Evolutionary conservation across 2,329 filamentous ascomycete species (phyloP).

Genomic region (Davidsoniella eucalypti): DNA sequence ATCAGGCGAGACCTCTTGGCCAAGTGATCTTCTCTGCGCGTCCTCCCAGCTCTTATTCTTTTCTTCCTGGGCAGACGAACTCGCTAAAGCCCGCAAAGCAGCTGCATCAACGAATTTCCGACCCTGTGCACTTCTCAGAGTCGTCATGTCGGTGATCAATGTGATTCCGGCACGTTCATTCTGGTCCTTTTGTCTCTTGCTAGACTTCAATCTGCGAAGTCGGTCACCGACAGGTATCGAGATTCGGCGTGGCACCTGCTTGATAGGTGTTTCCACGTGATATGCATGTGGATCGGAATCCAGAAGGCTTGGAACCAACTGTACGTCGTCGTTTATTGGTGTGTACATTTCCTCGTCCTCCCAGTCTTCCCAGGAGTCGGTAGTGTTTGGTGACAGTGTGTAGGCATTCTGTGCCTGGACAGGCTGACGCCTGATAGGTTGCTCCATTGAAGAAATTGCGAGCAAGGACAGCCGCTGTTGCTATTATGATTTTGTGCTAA

Average conservation of each 20-base stretch:
- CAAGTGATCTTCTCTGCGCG: slow-evolving; percentile 3
- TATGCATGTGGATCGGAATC: background rate
- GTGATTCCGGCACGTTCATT: slow-evolving; percentile 48
- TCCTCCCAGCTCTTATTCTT: slow-evolving; percentile 30
- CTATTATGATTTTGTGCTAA: no score
- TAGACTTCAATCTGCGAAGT: slow-evolving; percentile 36
- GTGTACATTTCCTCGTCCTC: slow-evolving; percentile 25
- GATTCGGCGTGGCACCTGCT: slow-evolving; percentile 5
- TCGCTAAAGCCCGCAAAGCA: slow-evolving; percentile 42
- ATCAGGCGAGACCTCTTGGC: no score
- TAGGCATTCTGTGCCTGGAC: background rate
- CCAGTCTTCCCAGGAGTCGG: slow-evolving; percentile 35
- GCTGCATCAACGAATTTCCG: slow-evolving; percentile 41
- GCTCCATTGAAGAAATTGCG: background rate
- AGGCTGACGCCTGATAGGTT: background rate
- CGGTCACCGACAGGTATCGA: slow-evolving; percentile 25
- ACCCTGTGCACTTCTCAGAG: slow-evolving; percentile 22
- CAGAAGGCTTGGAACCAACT: slow-evolving; percentile 16
- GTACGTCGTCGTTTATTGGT: slow-evolving; percentile 22
- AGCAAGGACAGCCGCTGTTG: no score
- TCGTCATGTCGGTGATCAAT: slow-evolving; percentile 52
- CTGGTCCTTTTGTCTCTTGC: slow-evolving; percentile 42
- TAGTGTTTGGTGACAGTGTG: background rate
- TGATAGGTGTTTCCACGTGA: background rate
- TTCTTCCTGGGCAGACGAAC: slow-evolving; percentile 30